Evolutionary conservation across 306 rosid genomes (phyloP).

Genomic region (Potentilla sterilis): DNA sequence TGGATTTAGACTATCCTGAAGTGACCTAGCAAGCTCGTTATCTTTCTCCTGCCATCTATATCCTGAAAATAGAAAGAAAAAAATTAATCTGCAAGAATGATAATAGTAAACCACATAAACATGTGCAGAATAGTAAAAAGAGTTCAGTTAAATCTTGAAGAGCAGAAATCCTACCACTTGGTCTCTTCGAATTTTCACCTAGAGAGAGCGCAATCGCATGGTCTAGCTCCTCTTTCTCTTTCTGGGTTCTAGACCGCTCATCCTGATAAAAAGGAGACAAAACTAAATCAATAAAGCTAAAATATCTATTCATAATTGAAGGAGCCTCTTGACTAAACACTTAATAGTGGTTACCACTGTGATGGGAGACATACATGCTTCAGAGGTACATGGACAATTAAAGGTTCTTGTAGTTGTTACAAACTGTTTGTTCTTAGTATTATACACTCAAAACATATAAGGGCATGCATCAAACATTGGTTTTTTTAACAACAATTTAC

Average conservation of each 20-base stretch:
- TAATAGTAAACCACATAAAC: background rate
- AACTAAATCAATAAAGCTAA: background rate
- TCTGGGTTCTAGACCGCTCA: constrained; percentile 61
- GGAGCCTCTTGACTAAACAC: background rate
- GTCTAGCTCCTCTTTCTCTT: constrained; percentile 75
- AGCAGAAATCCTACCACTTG: constrained; percentile 44
- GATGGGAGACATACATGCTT: background rate
- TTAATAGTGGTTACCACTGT: background rate
- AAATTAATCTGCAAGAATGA: constrained; percentile 9
- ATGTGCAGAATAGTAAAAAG: background rate
- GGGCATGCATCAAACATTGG: background rate
- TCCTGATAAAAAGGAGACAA: constrained; percentile 47
- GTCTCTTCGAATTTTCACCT: constrained; percentile 65
- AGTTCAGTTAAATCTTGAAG: background rate
- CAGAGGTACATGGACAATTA: background rate
- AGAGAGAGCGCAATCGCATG: constrained; percentile 67
- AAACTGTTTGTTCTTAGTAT: too few relatives aligned
- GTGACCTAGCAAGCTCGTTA: constrained; percentile 48
- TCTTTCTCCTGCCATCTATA: constrained; percentile 44
- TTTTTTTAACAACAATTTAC: background rate
- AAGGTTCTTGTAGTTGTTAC: background rate
- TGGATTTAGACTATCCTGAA: constrained; percentile 40
- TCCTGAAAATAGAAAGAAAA: constrained; percentile 40
- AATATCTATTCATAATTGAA: background rate
- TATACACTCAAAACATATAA: background rate